These are phyloP conservation scores for Geotrichum macrosporum DNA, from an alignment of 1,139 yeast genomes.

Conservation along the genomic window DNA sequence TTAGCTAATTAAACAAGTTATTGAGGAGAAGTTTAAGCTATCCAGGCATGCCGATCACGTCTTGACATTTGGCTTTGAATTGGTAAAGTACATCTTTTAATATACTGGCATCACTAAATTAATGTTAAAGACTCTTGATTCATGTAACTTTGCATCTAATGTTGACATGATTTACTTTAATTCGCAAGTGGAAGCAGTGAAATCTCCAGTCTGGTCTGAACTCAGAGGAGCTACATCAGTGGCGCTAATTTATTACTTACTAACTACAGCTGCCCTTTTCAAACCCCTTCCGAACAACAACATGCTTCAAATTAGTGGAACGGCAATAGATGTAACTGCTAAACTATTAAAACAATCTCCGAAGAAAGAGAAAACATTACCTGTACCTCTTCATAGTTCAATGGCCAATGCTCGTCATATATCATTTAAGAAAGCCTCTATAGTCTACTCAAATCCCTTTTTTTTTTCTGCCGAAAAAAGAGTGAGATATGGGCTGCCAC, in stretches of 20 bases:
- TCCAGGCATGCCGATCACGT: constrained; percentile 8
- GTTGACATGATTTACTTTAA: constrained; percentile 13
- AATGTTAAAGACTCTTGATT: not conserved
- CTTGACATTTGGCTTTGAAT: constrained; percentile 10
- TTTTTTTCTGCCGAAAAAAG: constrained; percentile 11
- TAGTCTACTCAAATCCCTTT: constrained; percentile 14
- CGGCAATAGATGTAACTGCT: constrained; percentile 1
- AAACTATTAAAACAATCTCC: not conserved
- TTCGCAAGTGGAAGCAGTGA: constrained; percentile 9
- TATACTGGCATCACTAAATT: too few relatives aligned
- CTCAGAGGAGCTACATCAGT: constrained; percentile 4
- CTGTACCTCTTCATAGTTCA: too few relatives aligned
- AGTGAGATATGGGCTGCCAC: constrained; percentile 15
- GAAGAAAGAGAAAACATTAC: too few relatives aligned
- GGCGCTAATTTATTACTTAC: constrained; percentile 10
- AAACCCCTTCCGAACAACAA: constrained; percentile 7
- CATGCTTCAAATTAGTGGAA: constrained; percentile 16
- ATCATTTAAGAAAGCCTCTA: constrained; percentile 2
- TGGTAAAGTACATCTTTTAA: too few relatives aligned
- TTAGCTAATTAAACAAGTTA: constrained; percentile 2
- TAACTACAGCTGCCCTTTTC: constrained; percentile 11
- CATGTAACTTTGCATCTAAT: constrained; percentile 11
- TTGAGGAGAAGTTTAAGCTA: constrained; percentile 6
- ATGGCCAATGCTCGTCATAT: constrained; percentile 4
- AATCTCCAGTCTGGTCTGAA: constrained; percentile 6